Evolutionary conservation across 805 yeast genomes (phyloP).

Genomic region (Metschnikowia matae): DNA sequence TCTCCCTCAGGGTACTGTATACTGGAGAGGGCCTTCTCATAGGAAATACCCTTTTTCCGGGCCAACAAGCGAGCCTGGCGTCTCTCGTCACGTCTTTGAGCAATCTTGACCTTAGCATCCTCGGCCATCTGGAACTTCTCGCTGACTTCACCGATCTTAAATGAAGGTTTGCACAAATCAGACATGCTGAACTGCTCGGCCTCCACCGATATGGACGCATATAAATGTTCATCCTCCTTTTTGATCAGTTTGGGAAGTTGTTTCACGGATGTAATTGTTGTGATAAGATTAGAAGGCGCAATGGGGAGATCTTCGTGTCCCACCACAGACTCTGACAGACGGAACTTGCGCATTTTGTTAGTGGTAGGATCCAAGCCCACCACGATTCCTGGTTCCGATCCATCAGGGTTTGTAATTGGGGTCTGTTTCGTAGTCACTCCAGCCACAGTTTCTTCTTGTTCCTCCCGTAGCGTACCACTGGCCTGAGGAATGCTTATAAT

Average conservation of each 20-base stretch:
- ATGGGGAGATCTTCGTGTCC: constrained; percentile 23
- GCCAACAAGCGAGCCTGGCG: constrained; percentile 29
- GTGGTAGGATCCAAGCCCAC: constrained; percentile 33
- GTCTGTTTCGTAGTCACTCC: constrained; percentile 4
- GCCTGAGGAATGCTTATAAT: constrained; percentile 9
- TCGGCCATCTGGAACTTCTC: constrained; percentile 53
- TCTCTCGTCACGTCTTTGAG: constrained; percentile 21
- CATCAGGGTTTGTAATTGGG: constrained; percentile 1
- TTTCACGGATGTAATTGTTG: constrained; percentile 26
- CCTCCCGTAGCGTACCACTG: constrained; percentile 3
- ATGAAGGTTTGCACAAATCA: constrained; percentile 63
- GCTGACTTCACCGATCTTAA: constrained; percentile 65
- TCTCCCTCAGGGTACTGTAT: constrained; percentile 9
- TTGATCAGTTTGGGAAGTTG: constrained; percentile 38
- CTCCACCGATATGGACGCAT: constrained; percentile 45
- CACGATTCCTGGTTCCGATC: constrained; percentile 17
- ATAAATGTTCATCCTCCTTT: constrained; percentile 35
- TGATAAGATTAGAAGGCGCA: constrained; percentile 38
- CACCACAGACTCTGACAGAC: constrained; percentile 9
- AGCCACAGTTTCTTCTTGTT: background rate
- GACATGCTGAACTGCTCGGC: constrained; percentile 57
- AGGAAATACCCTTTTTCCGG: constrained; percentile 24
- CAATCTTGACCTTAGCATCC: constrained; percentile 41
- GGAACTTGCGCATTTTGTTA: constrained; percentile 26
- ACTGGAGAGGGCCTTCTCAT: constrained; percentile 25